Evolutionary conservation across 2,329 filamentous ascomycete genomes (phyloP), one percentile per base, ranked within the genome.

Genomic region (Xylariomycetidae sp.): DNA sequence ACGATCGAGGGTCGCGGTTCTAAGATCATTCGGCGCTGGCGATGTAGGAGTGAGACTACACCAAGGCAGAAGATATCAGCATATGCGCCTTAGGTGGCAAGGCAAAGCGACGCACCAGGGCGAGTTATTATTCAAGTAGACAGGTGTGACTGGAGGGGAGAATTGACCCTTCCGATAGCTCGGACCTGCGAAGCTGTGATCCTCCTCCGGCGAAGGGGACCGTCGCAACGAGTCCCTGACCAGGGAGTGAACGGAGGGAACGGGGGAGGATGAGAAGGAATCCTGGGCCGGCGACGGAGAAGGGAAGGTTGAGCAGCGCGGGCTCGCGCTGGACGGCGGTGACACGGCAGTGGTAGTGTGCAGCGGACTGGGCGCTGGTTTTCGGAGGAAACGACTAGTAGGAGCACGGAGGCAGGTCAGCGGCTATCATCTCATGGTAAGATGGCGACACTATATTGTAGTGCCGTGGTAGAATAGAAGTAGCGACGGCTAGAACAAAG

Each of bases 361-460:
- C 29, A 74, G 58, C 43, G 71, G 70, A 48, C 70, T 74, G 27
- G 70, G 67, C 40, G 64, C 58, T 35, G 61, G 53, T 50, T 62
- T 67, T 52, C 65, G 61, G n/a, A n/a, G n/a, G n/a, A n/a, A n/a
- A n/a, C n/a, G n/a, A n/a, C n/a, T n/a, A 50, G 32, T 32, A 23
- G 35, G n/a, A 46, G 46, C 39, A 47, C 46, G 40, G 49, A 54
- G 50, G 46, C 38, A 39, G 49, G 49, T 60, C 50, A 54, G n/a
- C n/a, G n/a, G n/a, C n/a, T n/a, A n/a, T n/a, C n/a, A n/a, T n/a
- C n/a, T n/a, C n/a, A n/a, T n/a, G n/a, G n/a, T n/a, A n/a, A n/a
- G n/a, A n/a, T n/a, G n/a, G n/a, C n/a, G n/a, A n/a, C n/a, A n/a
- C n/a, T n/a, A n/a, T n/a, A n/a, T n/a, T n/a, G n/a, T n/a, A n/a